Percentiles rank a stretch among this genome's conserved stretches.
Conservation (phyloP, 495 filamentous ascomycete species). For the Penicillium angulare region DNA sequence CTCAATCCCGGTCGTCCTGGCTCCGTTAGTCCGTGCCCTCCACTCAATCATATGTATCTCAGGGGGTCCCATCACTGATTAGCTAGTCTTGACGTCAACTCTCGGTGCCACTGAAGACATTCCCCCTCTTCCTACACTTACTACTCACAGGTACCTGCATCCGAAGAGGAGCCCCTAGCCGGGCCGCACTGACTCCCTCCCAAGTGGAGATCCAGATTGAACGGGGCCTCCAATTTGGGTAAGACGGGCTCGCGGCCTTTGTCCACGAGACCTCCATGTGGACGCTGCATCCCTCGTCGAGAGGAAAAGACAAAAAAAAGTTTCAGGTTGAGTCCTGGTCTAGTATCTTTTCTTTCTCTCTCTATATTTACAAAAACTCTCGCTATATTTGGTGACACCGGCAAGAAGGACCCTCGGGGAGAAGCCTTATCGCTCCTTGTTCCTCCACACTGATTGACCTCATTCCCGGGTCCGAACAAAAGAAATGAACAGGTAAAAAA, state of each 20-base stretch:
- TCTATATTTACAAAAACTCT: too few relatives aligned
- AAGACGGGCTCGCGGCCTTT: not conserved
- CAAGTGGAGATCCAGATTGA: constrained; percentile 5
- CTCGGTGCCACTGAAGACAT: not conserved
- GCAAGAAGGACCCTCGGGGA: not conserved
- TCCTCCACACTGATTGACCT: constrained; percentile 1
- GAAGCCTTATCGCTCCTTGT: constrained; percentile 2
- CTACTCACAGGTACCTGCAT: constrained; percentile 18
- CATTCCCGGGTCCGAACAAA: not conserved
- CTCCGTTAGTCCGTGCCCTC: too few relatives aligned
- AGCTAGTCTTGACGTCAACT: constrained; percentile 1
- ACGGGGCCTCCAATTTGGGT: not conserved
- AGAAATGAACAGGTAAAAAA: too few relatives aligned
- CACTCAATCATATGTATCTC: too few relatives aligned
- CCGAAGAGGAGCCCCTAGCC: constrained; percentile 3
- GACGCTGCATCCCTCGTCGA: constrained; percentile 6
- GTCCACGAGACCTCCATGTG: constrained; percentile 33
- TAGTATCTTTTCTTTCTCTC: not conserved
- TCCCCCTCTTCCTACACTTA: not conserved
- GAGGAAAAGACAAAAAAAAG: not conserved
- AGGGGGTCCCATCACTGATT: not conserved
- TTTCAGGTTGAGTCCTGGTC: constrained; percentile 16
- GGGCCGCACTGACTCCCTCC: constrained; percentile 19
- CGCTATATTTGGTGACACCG: not conserved
- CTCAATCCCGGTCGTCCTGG: not conserved